A percentile compares a stretch with the other conserved stretches of the same genome.
phyloP scores from a whole-genome alignment of 140 eudicot species.

The Ambrosia hybrid region DNA sequence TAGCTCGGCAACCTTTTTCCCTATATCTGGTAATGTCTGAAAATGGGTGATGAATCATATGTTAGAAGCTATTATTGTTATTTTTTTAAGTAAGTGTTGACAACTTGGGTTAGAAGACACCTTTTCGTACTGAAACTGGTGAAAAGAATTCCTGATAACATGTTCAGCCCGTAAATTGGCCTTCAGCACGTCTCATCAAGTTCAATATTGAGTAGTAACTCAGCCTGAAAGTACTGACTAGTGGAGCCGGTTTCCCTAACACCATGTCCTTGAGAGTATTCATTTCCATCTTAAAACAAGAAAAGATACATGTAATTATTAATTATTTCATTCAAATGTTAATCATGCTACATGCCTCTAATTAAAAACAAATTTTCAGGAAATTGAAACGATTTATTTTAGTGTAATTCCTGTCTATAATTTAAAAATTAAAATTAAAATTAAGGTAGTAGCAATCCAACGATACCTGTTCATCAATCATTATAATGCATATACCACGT shows the following conservation, averaged over 20 bases:
- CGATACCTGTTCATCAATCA: slow-evolving; percentile 92
- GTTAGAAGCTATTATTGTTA: neutral
- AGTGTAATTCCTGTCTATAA: neutral
- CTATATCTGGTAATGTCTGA: slow-evolving; percentile 94
- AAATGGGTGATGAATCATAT: slow-evolving; percentile 23
- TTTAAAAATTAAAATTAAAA: neutral
- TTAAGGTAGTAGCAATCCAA: neutral
- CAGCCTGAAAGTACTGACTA: slow-evolving; percentile 93
- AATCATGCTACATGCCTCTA: neutral
- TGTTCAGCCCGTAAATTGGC: slow-evolving; percentile 99
- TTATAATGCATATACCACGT: slow-evolving; percentile 93
- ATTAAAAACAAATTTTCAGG: neutral
- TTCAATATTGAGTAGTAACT: slow-evolving; percentile 96
- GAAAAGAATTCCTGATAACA: slow-evolving; percentile 90
- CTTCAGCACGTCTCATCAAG: slow-evolving; percentile 97
- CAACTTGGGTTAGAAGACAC: slow-evolving; percentile 33
- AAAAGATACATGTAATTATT: neutral
- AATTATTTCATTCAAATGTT: neutral
- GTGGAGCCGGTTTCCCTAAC: slow-evolving; percentile 96
- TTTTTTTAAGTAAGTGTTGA: neutral
- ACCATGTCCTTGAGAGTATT: slow-evolving; percentile 90
- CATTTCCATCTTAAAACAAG: slow-evolving; percentile 82
- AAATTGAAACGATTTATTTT: neutral
- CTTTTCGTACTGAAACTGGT: slow-evolving; percentile 98
- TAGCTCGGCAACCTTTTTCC: slow-evolving; percentile 75